A percentile compares a stretch with the other conserved stretches of the same genome.
Evolutionary conservation across 768 basidiomycete genomes (phyloP).

Genomic region (Trametes sanguinea): DNA sequence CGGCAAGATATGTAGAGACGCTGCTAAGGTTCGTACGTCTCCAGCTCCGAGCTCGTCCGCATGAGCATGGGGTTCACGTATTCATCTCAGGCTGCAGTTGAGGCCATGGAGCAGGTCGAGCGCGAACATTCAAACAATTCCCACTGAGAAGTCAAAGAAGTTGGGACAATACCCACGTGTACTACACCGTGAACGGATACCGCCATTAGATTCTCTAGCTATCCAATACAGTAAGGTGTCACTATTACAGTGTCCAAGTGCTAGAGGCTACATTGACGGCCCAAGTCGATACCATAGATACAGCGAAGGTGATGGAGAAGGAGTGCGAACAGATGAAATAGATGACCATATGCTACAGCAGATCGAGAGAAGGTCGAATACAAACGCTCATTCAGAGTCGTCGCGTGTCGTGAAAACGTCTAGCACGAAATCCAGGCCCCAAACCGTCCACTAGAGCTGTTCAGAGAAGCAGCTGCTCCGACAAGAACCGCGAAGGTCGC

Average conservation of each 20-base stretch:
- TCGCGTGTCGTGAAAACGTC: not conserved
- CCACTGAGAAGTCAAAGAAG: no score
- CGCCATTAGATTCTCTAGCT: not conserved
- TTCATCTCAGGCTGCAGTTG: not conserved
- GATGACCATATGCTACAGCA: conserved; percentile 6
- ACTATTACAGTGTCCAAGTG: not conserved
- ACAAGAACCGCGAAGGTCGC: conserved; percentile 26
- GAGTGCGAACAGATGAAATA: not conserved
- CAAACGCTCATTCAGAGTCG: not conserved
- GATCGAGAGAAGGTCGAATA: conserved; percentile 9
- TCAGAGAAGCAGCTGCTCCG: conserved; percentile 28
- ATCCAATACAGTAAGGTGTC: not conserved
- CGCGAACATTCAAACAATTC: not conserved
- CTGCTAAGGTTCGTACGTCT: conserved; percentile 13
- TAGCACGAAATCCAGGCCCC: not conserved
- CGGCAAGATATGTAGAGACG: conserved; percentile 9
- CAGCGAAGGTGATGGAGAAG: not conserved
- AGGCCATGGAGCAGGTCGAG: conserved; percentile 3
- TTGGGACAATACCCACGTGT: no score
- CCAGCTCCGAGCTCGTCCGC: not conserved
- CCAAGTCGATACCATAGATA: not conserved
- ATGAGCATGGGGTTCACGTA: not conserved
- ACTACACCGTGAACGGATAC: not conserved
- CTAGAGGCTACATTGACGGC: not conserved
- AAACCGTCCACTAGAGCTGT: no score